Conservation (phyloP, 2,329 filamentous ascomycete genomes). For the Apiospora hydei region DNA sequence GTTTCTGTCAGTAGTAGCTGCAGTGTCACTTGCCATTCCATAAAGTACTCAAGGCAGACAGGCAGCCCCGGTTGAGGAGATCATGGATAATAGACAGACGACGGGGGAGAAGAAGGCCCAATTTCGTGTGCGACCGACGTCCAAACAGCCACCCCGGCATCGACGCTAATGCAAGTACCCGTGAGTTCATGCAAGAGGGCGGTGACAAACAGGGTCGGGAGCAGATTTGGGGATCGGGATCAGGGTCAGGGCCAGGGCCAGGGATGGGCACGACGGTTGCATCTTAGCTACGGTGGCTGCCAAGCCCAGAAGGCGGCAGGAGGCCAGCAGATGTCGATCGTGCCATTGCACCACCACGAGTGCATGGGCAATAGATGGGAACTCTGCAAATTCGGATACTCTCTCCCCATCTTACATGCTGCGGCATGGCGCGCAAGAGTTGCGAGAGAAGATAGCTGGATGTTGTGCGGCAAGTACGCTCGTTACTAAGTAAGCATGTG, state of each 20-base stretch:
- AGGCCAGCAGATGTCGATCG: neutral
- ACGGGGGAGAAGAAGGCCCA: neutral
- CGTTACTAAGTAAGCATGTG: neutral
- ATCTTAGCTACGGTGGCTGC: neutral
- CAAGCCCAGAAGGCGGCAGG: neutral
- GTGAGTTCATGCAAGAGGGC: conserved; percentile 23
- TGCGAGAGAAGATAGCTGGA: neutral
- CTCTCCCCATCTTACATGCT: neutral
- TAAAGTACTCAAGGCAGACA: neutral
- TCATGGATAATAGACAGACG: neutral
- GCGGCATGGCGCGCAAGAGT: neutral
- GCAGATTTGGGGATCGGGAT: neutral
- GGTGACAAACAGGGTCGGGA: conserved; percentile 18
- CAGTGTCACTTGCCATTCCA: conserved; percentile 1
- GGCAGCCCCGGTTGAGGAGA: neutral
- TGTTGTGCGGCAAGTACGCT: neutral
- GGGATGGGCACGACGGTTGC: neutral
- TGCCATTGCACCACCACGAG: neutral
- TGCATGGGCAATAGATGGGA: neutral
- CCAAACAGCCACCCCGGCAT: conserved; percentile 28
- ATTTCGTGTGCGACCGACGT: conserved; percentile 26
- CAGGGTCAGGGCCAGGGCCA: neutral
- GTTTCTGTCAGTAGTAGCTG: neutral
- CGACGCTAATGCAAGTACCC: conserved; percentile 28
- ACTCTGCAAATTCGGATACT: neutral